Evolutionary conservation across 371 early-diverging fungal species (phyloP).

Genomic region (Mucor irregularis): DNA sequence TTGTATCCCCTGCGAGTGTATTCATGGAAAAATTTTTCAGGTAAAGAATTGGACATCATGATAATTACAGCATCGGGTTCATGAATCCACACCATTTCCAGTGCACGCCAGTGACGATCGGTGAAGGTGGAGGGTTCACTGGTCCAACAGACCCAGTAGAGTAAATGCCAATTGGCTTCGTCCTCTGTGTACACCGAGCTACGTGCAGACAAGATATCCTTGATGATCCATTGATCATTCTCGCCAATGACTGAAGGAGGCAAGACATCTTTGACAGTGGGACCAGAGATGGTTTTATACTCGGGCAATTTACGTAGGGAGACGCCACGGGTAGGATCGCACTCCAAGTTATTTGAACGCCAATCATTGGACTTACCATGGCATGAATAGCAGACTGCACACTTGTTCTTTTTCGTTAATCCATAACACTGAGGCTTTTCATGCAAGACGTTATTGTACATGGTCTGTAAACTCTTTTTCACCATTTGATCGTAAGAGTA

Average conservation of each 20-base stretch:
- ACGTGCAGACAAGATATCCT: conserved; percentile 50
- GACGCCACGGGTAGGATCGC: conserved; percentile 55
- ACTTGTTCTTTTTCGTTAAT: conserved; percentile 19
- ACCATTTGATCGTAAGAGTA: conserved; percentile 29
- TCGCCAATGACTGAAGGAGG: conserved; percentile 37
- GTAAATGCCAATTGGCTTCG: conserved; percentile 57
- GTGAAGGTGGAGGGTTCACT: conserved; percentile 61
- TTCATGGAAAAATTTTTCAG: conserved; percentile 53
- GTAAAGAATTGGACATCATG: conserved; percentile 61
- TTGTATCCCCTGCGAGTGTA: conserved; percentile 59
- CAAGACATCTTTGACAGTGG: conserved; percentile 40
- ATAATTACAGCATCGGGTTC: conserved; percentile 62
- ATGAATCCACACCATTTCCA: conserved; percentile 68
- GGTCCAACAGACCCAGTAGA: conserved; percentile 72
- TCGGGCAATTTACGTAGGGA: conserved; percentile 26
- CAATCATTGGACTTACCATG: conserved; percentile 53
- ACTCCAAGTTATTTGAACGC: conserved; percentile 50
- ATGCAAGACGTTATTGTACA: conserved; percentile 52
- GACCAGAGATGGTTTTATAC: conserved; percentile 24
- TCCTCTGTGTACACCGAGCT: conserved; percentile 60
- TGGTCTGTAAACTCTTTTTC: conserved; percentile 32
- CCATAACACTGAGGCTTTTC: conserved; percentile 30
- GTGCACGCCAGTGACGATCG: conserved; percentile 63
- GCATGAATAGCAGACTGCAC: conserved; percentile 64
- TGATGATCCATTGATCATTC: conserved; percentile 65